These are phyloP conservation scores for Aspergillus pseudoglaucus DNA, from an alignment of 2,329 filamentous ascomycete species.

Conservation along the genomic window DNA sequence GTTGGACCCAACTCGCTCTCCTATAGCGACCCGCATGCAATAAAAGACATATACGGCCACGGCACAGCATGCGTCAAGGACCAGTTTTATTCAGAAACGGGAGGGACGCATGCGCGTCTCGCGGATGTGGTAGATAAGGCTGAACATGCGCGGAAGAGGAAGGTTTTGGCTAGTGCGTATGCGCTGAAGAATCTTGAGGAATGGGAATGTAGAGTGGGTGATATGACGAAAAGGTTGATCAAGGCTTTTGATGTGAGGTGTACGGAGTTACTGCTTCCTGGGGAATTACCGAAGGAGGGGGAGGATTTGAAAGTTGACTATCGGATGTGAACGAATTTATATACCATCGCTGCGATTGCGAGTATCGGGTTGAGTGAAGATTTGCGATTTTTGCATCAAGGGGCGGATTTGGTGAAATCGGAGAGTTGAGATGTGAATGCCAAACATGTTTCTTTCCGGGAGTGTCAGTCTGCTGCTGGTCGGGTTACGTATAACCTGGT, in stretches of 20 bases:
- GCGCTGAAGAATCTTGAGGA: background rate
- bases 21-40: background rate
- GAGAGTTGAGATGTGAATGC: slow-evolving; percentile 15
- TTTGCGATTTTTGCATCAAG: slow-evolving; percentile 32
- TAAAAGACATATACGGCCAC: background rate
- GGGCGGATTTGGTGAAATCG: slow-evolving; percentile 21
- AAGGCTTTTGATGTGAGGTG: slow-evolving; percentile 30
- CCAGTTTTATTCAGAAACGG: background rate
- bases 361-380: slow-evolving; percentile 34
- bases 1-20: slow-evolving; percentile 14
- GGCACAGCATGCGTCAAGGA: background rate
- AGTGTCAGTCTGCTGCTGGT: slow-evolving; percentile 10
- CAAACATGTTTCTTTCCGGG: slow-evolving; percentile 13
- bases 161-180: background rate
- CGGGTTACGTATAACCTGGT: slow-evolving; percentile 13
- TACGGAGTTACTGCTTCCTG: slow-evolving; percentile 12
- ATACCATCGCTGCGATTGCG: slow-evolving; percentile 33
- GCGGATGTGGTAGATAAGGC: background rate
- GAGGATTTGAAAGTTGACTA: slow-evolving; percentile 29
- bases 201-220: slow-evolving; percentile 26
- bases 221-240: slow-evolving; percentile 28
- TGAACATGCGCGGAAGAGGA: background rate
- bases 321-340: slow-evolving; percentile 32
- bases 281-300: background rate
- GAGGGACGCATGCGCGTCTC: background rate